Conservation (phyloP, 371 early-diverging fungal species). For the Mortierella sp. region DNA sequence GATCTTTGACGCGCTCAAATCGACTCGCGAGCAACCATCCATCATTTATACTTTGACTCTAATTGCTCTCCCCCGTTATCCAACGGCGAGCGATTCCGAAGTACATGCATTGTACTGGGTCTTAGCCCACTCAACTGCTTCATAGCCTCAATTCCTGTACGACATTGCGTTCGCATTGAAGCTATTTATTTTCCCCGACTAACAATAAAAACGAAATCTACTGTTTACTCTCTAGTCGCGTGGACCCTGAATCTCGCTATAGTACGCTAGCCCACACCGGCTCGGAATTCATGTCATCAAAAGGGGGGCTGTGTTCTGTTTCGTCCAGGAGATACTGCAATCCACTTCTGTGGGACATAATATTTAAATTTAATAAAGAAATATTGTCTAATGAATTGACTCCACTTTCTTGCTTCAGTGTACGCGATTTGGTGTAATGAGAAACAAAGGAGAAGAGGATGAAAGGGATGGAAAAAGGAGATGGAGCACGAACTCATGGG, state of each 20-base stretch:
- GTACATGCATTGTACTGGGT: too few relatives aligned
- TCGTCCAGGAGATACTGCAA: background rate
- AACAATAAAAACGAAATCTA: too few relatives aligned
- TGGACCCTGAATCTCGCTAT: background rate
- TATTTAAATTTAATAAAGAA: background rate
- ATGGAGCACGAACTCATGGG: constrained; percentile 1
- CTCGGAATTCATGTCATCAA: background rate
- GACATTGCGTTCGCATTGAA: background rate
- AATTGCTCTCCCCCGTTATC: background rate
- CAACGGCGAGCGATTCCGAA: too few relatives aligned
- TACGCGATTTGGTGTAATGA: background rate
- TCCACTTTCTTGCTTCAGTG: background rate
- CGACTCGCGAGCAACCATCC: constrained; percentile 42
- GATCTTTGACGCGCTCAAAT: constrained; percentile 74
- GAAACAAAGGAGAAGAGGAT: background rate
- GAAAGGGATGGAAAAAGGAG: background rate
- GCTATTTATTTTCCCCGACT: background rate
- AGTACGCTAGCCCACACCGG: background rate
- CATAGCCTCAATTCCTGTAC: background rate
- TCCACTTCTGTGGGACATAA: background rate
- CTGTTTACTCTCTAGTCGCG: background rate
- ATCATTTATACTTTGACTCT: constrained; percentile 2
- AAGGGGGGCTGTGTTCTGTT: background rate
- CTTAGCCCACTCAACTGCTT: too few relatives aligned
- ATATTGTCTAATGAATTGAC: background rate